Percentiles rank a stretch among this genome's conserved stretches.
Conservation (phyloP, 2,329 filamentous ascomycete species). For the Fusarium continuum region DNA sequence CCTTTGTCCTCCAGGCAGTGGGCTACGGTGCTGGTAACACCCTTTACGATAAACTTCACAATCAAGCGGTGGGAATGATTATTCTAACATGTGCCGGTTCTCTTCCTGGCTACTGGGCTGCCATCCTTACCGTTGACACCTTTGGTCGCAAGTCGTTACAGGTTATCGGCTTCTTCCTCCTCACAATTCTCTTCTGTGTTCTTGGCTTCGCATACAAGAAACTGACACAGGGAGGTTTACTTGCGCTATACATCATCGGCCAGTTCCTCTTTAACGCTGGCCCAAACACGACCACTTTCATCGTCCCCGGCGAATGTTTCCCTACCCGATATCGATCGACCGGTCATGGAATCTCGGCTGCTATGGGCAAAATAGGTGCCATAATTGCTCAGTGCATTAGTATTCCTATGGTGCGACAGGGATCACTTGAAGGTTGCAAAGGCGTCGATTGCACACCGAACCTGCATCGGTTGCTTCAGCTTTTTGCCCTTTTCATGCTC, state of each 20-base stretch:
- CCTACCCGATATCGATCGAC: conserved; percentile 70
- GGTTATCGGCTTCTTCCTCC: conserved; percentile 66
- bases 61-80: conserved; percentile 79
- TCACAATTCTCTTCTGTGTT: conserved; percentile 69
- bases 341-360: conserved; percentile 72
- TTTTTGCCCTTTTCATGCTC: conserved; percentile 84
- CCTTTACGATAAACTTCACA: conserved; percentile 74
- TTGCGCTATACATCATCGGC: conserved; percentile 70
- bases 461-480: conserved; percentile 78
- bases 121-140: conserved; percentile 76
- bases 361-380: conserved; percentile 73
- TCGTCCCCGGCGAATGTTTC: conserved; percentile 71
- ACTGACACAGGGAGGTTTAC: conserved; percentile 58
- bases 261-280: conserved; percentile 75
- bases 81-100: conserved; percentile 81
- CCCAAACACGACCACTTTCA: conserved; percentile 72
- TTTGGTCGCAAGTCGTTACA: conserved; percentile 82
- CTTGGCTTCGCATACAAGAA: conserved; percentile 68
- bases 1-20: conserved; percentile 75
- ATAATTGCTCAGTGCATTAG: conserved; percentile 74
- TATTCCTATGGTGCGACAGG: conserved; percentile 68
- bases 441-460: conserved; percentile 63
- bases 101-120: conserved; percentile 83
- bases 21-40: conserved; percentile 72
- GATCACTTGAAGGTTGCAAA: conserved; percentile 59